Evolutionary conservation across 495 filamentous ascomycete species (phyloP), one percentile per base, ranked within the genome.

Genomic region (Chaetomium tenue): DNA sequence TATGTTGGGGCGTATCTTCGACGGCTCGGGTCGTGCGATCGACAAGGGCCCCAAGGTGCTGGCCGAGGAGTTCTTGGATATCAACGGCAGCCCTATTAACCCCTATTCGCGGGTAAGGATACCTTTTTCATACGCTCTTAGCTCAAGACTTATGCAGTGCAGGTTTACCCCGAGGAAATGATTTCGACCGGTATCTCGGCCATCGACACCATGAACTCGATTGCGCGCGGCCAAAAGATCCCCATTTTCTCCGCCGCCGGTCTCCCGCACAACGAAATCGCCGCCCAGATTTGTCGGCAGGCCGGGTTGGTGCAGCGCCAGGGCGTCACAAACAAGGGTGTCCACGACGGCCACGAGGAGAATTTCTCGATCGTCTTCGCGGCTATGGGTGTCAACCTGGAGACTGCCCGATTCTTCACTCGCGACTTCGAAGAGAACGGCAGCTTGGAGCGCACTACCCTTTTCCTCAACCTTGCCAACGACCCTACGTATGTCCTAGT

Each of bases 181-280:
- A 98, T 99, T 71, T 92, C 93, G 12, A 99, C 95, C 61, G 95
- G 95, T 86, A 99, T 99, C 75, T 97, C 92, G 63, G 93, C 95
- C 72, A 99, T 99, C 72, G 95, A 99, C 77, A 97, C 93, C 48
- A 99, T 99, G 95, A 99, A 99, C 86, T 98, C 95, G 64, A 93
- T 99, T 76, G 94, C 95, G 68, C 92, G 95, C 83, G 95, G 95
- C 64, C 95, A 99, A 79, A 99, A 99, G 84, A 99, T 99, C 67
- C 95, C 95, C 61, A 99, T 99, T 73, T 99, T 99, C 87, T 98
- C 95, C 8, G 92, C 95, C 53, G 88, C 95, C 59, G 95, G 95
- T 92, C 83, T 99, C 60, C 95, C 95, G 7, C 95, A 99, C 78
- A 97, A 98, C 78, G 95, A 99, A 80, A 97, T 99, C 70, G 95